Percentiles rank a stretch among this genome's conserved stretches.
These are phyloP conservation scores for Heliosperma pusillum DNA, from an alignment of 148 eudicot genomes.

Conservation along the genomic window DNA sequence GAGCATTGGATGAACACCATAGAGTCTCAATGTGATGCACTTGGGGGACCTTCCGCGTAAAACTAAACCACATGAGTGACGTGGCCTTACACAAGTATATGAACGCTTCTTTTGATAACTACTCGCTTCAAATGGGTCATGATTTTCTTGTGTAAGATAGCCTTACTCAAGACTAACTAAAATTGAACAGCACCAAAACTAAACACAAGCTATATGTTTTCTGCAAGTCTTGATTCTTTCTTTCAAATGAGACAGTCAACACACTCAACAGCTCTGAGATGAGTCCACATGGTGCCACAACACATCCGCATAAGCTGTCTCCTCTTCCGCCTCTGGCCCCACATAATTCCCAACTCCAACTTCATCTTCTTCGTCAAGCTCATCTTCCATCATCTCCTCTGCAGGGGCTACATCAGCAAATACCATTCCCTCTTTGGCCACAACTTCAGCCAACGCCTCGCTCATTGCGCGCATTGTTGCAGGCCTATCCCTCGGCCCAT, in stretches of 20 bases:
- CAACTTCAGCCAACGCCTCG: constrained; percentile 54
- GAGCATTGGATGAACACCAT: too few species aligned
- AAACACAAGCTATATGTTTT: neutral
- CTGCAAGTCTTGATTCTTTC: neutral
- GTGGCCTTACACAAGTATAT: too few species aligned
- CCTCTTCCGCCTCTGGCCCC: constrained; percentile 58
- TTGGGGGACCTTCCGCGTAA: too few species aligned
- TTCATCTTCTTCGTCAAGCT: constrained; percentile 60
- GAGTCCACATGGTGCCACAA: constrained; percentile 86
- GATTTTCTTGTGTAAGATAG: too few species aligned
- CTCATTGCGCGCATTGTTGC: constrained; percentile 77
- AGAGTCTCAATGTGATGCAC: too few species aligned
- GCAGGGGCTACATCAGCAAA: constrained; percentile 17
- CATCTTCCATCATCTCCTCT: constrained; percentile 45
- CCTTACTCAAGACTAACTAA: too few species aligned
- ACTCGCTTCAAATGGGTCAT: too few species aligned
- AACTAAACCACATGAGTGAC: too few species aligned
- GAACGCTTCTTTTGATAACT: too few species aligned
- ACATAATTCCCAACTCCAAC: constrained; percentile 30
- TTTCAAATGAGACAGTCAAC: neutral
- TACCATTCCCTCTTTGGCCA: constrained; percentile 23
- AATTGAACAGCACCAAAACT: too few species aligned
- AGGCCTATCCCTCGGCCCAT: constrained; percentile 59
- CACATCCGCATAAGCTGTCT: constrained; percentile 74
- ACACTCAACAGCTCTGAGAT: constrained; percentile 40